Evolutionary conservation across 768 basidiomycete species (phyloP).

Genomic region (Suillus weaverae): DNA sequence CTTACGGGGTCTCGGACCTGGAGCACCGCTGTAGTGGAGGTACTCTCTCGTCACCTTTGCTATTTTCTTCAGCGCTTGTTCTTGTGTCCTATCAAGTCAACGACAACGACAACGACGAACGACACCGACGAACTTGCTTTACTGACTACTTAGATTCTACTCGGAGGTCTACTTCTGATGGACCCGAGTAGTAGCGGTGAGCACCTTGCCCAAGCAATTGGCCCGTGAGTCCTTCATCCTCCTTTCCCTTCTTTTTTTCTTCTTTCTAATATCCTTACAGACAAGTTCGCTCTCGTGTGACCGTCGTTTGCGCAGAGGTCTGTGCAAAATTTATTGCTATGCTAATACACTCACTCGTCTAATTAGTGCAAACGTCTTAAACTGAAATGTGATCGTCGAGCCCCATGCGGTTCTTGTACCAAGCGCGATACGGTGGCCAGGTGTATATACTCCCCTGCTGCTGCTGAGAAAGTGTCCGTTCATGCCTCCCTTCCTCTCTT

Average conservation of each 20-base stretch:
- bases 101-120: background rate
- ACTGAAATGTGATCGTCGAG: constrained; percentile 79
- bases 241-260: constrained; percentile 13
- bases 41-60: constrained; percentile 1
- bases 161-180: background rate
- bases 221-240: constrained; percentile 29
- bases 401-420: constrained; percentile 74
- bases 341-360: background rate
- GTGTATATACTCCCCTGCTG: constrained; percentile 79
- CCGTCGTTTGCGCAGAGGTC: constrained; percentile 82
- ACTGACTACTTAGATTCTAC: background rate
- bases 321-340: constrained; percentile 15
- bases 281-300: constrained; percentile 74
- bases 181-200: background rate
- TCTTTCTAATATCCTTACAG: constrained; percentile 30
- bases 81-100: background rate
- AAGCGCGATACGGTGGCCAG: constrained; percentile 75
- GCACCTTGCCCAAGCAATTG: constrained; percentile 12
- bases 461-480: constrained; percentile 80
- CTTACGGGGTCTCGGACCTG: constrained; percentile 3
- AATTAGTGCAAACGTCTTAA: constrained; percentile 83
- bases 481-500: constrained; percentile 4
- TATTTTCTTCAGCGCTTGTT: constrained; percentile 6
- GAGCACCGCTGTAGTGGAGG: background rate
- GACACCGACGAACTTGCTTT: background rate